A percentile compares a stretch with the other conserved stretches of the same genome.
Evolutionary conservation across 805 yeast genomes (phyloP).

Genomic region (Metschnikowia noctiluminum): DNA sequence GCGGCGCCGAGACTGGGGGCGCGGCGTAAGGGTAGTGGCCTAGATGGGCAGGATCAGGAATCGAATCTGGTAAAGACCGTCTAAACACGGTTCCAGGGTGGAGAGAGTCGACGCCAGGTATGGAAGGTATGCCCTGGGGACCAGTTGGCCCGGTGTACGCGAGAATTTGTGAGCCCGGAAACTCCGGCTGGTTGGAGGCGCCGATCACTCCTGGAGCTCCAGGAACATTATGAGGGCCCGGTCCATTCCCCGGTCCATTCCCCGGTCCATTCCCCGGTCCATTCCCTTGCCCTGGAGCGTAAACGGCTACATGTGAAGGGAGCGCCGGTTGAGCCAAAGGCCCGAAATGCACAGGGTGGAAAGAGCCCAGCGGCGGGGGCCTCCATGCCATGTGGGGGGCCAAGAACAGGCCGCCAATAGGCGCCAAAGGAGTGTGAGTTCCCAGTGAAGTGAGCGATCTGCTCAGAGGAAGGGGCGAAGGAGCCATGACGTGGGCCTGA

Average conservation of each 20-base stretch:
- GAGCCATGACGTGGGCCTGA: slow-evolving; percentile 1
- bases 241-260: not conserved
- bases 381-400: not conserved
- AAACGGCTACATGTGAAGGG: too few relatives aligned
- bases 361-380: slow-evolving; percentile 1
- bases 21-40: slow-evolving; percentile 1
- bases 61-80: slow-evolving; percentile 1
- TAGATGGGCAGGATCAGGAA: slow-evolving; percentile 1
- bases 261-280: not conserved
- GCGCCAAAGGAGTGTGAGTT: slow-evolving; percentile 4
- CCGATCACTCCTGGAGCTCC: not conserved
- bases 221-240: not conserved
- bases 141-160: too few relatives aligned
- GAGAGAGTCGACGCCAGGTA: slow-evolving; percentile 1
- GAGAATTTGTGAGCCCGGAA: not conserved
- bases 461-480: slow-evolving; percentile 1
- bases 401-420: not conserved
- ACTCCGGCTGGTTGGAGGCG: not conserved
- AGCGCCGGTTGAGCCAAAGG: not conserved
- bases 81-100: not conserved
- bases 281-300: not conserved
- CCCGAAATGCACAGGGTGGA: not conserved
- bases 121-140: not conserved
- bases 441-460: slow-evolving; percentile 3
- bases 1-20: not conserved